Conservation (phyloP, 164 flowering plant genomes). For the Vitis cinerea region DNA sequence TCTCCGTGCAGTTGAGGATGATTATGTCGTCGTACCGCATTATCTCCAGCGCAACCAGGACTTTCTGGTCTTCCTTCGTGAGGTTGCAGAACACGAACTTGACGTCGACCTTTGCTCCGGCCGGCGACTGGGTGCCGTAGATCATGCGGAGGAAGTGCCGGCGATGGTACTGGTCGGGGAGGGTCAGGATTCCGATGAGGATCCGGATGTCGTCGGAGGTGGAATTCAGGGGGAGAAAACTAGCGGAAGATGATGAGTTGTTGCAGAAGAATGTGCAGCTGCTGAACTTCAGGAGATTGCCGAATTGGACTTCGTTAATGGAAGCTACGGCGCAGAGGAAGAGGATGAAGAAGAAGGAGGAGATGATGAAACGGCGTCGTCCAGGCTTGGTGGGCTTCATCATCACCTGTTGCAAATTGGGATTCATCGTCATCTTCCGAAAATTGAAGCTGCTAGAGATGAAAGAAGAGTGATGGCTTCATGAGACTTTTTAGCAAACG, state of each 20-base stretch:
- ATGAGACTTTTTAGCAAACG: too few relatives aligned
- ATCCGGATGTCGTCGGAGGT: slow-evolving; percentile 43
- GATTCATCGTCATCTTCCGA: too few relatives aligned
- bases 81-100: slow-evolving; percentile 87
- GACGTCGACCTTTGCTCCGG: slow-evolving; percentile 52
- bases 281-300: slow-evolving; percentile 36
- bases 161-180: slow-evolving; percentile 68
- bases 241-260: neutral
- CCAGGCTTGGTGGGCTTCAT: slow-evolving; percentile 24
- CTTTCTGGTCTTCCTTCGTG: slow-evolving; percentile 72
- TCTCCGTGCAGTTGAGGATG: slow-evolving; percentile 72
- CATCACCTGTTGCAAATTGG: neutral
- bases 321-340: slow-evolving; percentile 67
- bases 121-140: slow-evolving; percentile 58
- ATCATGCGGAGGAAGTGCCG: slow-evolving; percentile 75
- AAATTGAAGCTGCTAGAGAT: too few relatives aligned
- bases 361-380: slow-evolving; percentile 31
- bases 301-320: slow-evolving; percentile 62
- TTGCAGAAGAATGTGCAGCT: slow-evolving; percentile 10
- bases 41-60: slow-evolving; percentile 76
- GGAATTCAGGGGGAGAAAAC: neutral
- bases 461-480: too few relatives aligned
- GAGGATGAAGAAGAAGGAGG: slow-evolving; percentile 52
- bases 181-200: slow-evolving; percentile 68
- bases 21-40: slow-evolving; percentile 79